Conservation (phyloP, 2,329 filamentous ascomycete species). For the Pyrenochaeta sp. region DNA sequence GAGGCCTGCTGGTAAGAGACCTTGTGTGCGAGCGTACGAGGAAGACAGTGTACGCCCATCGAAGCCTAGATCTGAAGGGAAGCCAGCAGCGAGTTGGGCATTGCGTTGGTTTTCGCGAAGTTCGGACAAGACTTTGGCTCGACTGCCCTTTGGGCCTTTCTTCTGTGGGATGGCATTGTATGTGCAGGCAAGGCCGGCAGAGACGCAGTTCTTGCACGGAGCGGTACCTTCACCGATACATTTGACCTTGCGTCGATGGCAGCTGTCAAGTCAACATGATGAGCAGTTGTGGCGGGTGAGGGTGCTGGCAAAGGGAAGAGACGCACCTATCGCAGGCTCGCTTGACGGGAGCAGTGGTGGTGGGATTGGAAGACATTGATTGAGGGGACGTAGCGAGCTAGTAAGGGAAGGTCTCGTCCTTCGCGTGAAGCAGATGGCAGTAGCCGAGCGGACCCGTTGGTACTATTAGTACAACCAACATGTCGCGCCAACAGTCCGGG, state of each 20-base stretch:
- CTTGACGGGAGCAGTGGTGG: conserved; percentile 50
- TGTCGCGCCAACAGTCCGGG: conserved; percentile 39
- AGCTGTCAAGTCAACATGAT: conserved; percentile 37
- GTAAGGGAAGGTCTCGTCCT: conserved; percentile 31
- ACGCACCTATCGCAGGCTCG: conserved; percentile 54
- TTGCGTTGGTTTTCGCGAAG: conserved; percentile 62
- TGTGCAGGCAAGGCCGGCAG: conserved; percentile 68
- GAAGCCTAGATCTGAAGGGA: conserved; percentile 47
- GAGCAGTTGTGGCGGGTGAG: conserved; percentile 15
- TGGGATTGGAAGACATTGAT: conserved; percentile 41
- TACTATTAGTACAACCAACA: conserved; percentile 40
- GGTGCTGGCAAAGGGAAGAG: conserved; percentile 9
- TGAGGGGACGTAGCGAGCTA: conserved; percentile 26
- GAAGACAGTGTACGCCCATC: conserved; percentile 54
- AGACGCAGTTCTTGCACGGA: conserved; percentile 69
- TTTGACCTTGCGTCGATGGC: conserved; percentile 60
- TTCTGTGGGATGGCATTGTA: conserved; percentile 72
- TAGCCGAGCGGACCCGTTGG: conserved; percentile 36
- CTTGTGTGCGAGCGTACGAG: conserved; percentile 56
- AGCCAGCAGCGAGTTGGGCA: conserved; percentile 54
- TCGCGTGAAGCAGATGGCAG: conserved; percentile 30
- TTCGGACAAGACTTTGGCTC: conserved; percentile 70
- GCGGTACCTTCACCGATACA: conserved; percentile 60
- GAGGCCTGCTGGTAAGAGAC: conserved; percentile 61
- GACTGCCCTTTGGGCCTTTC: conserved; percentile 69